Percentiles rank a stretch among this genome's conserved stretches.
Conservation (phyloP, 257 asterid genomes). For the Solanum sitiens region DNA sequence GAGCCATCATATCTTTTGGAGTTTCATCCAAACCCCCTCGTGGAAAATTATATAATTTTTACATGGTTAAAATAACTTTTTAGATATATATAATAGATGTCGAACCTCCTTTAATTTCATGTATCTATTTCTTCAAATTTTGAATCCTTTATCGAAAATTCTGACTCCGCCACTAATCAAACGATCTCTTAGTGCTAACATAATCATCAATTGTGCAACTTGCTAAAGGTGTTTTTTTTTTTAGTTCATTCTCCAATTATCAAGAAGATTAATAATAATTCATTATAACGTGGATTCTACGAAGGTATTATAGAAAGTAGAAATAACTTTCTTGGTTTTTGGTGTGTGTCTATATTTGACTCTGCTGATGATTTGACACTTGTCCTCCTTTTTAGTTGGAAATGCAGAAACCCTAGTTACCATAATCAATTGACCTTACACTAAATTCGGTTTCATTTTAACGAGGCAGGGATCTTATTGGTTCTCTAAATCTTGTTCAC, state of each 20-base stretch:
- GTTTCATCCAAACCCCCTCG: no score
- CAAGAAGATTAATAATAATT: background rate
- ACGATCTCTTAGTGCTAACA: background rate
- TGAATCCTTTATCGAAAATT: no score
- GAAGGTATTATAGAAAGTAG: background rate
- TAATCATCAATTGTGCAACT: background rate
- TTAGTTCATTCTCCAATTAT: background rate
- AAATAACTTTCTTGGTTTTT: background rate
- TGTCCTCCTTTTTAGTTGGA: conserved; percentile 7
- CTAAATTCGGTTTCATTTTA: background rate
- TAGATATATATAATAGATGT: no score
- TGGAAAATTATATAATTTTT: no score
- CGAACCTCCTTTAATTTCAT: no score
- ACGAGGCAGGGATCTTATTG: background rate
- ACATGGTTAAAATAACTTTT: no score
- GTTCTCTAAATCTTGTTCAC: conserved; percentile 5
- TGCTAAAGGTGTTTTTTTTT: background rate
- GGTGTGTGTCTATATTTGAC: background rate
- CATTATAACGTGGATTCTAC: background rate
- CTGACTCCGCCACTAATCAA: no score
- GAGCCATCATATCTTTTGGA: no score
- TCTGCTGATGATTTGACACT: conserved; percentile 25
- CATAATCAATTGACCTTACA: background rate
- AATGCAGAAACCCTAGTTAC: background rate
- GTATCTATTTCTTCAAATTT: no score